Evolutionary conservation across 306 rosid species (phyloP).

Genomic region (Arachis hypogaea): DNA sequence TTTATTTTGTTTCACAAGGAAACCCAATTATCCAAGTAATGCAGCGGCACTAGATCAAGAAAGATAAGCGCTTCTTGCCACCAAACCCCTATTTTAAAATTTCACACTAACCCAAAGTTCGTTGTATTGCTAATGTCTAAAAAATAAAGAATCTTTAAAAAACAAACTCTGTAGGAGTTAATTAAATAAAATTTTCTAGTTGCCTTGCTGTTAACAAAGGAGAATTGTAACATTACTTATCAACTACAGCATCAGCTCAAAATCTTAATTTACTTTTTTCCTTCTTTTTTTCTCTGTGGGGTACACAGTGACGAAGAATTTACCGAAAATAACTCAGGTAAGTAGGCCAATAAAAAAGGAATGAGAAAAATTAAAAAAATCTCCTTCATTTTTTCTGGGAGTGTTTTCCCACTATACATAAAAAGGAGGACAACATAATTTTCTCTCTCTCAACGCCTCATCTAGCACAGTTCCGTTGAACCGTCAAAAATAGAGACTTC

Average conservation of each 20-base stretch:
- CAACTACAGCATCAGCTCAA: not conserved
- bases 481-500: slow-evolving; percentile 16
- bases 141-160: not conserved
- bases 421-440: slow-evolving; percentile 3
- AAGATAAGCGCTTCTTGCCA: slow-evolving; percentile 7
- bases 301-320: not conserved
- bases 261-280: not conserved
- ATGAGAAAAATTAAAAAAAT: not conserved
- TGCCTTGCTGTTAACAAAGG: not conserved
- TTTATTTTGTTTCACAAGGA: not conserved
- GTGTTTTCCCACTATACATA: slow-evolving; percentile 40
- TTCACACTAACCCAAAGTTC: not conserved
- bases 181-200: not conserved
- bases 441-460: slow-evolving; percentile 12
- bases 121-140: not conserved
- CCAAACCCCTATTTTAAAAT: slow-evolving; percentile 5
- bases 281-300: not conserved
- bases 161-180: not conserved
- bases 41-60: slow-evolving; percentile 19
- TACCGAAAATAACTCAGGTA: slow-evolving; percentile 39
- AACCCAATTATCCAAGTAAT: not conserved
- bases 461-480: slow-evolving; percentile 36
- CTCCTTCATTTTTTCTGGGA: slow-evolving; percentile 37
- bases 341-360: slow-evolving; percentile 33
- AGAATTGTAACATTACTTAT: not conserved